phyloP scores from a whole-genome alignment of 805 yeast genomes.

The Yarrowia yakushimensis region DNA sequence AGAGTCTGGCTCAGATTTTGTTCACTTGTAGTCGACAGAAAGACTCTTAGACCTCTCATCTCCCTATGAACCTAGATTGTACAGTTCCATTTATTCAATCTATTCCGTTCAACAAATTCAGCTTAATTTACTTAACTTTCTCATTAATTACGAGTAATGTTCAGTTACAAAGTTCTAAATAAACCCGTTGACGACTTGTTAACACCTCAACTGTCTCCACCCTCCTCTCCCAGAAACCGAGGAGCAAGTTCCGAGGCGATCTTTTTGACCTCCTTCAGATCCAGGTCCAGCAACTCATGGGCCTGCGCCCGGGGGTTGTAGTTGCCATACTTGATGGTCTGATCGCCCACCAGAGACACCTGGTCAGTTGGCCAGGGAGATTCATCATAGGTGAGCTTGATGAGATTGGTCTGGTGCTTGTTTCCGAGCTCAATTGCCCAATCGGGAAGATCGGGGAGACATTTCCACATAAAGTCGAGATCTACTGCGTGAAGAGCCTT shows the following conservation, averaged over 20 bases:
- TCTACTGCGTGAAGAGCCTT: conserved; percentile 40
- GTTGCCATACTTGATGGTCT: conserved; percentile 9
- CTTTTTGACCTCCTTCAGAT: not conserved
- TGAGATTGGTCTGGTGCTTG: conserved; percentile 34
- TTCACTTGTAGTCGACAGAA: too few relatives aligned
- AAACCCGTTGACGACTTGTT: too few relatives aligned
- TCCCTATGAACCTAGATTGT: too few relatives aligned
- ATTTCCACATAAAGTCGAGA: conserved; percentile 34
- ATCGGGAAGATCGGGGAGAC: conserved; percentile 32
- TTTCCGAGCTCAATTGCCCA: conserved; percentile 28
- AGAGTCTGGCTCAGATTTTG: too few relatives aligned
- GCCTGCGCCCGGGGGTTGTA: conserved; percentile 14
- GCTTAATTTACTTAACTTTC: too few relatives aligned
- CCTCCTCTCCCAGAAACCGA: too few relatives aligned
- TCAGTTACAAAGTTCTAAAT: too few relatives aligned
- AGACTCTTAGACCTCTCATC: too few relatives aligned
- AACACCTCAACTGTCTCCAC: too few relatives aligned
- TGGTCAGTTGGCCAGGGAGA: conserved; percentile 34
- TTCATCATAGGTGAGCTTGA: conserved; percentile 31
- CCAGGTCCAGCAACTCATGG: not conserved
- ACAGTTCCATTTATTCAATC: too few relatives aligned
- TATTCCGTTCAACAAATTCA: too few relatives aligned
- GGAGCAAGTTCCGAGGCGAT: conserved; percentile 1
- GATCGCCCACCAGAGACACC: not conserved
- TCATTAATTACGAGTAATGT: too few relatives aligned